Percentiles rank a stretch among this genome's conserved stretches.
phyloP scores from a whole-genome alignment of 2,329 filamentous ascomycete species.

The Fusarium anguioides region DNA sequence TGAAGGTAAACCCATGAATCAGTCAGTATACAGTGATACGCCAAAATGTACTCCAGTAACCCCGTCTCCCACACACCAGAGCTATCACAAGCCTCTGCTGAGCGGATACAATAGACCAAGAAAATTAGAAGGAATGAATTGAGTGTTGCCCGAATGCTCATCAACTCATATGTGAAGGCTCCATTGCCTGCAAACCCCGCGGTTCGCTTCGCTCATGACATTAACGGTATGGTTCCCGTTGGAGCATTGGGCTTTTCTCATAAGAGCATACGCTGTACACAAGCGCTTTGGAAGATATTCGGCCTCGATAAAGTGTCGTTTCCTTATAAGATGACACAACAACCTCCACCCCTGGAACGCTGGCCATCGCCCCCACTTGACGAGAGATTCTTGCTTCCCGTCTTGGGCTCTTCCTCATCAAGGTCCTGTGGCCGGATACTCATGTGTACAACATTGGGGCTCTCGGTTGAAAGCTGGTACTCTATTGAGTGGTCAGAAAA shows the following conservation, averaged over 20 bases:
- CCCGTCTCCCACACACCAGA: conserved; percentile 43
- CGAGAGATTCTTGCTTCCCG: conserved; percentile 64
- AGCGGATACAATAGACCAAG: conserved; percentile 40
- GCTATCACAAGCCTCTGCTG: conserved; percentile 40
- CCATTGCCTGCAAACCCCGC: conserved; percentile 4
- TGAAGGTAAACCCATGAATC: conserved; percentile 37
- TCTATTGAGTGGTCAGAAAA: conserved; percentile 64
- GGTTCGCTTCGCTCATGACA: conserved; percentile 12
- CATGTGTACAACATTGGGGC: conserved; percentile 93
- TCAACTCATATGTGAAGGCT: not conserved
- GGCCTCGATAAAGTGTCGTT: conserved; percentile 2
- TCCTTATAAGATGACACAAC: conserved; percentile 64
- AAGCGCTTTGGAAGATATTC: conserved; percentile 9
- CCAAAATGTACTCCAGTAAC: conserved; percentile 46
- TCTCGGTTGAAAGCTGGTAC: conserved; percentile 79
- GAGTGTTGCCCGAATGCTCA: conserved; percentile 6
- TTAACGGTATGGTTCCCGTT: conserved; percentile 8
- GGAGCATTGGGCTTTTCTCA: conserved; percentile 11
- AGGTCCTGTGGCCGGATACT: conserved; percentile 88
- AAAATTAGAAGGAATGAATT: conserved; percentile 36
- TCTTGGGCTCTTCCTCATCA: conserved; percentile 81
- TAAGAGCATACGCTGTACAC: conserved; percentile 2
- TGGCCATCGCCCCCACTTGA: conserved; percentile 56
- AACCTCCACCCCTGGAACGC: conserved; percentile 56
- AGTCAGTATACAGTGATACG: conserved; percentile 44